Percentiles rank a stretch among this genome's conserved stretches.
These are phyloP conservation scores for Geotrichum carabidarum DNA, from an alignment of 1,139 yeast genomes.

Conservation along the genomic window DNA sequence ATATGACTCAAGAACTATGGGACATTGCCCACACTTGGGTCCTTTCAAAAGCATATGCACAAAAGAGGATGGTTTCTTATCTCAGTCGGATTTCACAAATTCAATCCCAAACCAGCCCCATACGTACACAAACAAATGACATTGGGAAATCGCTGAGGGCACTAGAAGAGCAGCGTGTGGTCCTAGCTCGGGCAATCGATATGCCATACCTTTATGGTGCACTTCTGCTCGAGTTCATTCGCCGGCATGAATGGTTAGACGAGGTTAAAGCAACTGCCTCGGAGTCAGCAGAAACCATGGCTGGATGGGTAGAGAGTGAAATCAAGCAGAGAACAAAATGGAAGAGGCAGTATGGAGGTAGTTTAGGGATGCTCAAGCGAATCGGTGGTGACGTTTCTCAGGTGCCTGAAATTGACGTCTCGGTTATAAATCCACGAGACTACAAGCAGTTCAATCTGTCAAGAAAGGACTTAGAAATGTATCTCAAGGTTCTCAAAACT, in stretches of 20 bases:
- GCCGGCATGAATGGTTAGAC: conserved; percentile 65
- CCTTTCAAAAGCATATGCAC: conserved; percentile 22
- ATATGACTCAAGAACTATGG: conserved; percentile 26
- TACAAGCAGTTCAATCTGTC: conserved; percentile 4
- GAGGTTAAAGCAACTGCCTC: conserved; percentile 49
- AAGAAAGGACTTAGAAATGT: conserved; percentile 15
- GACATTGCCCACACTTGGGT: conserved; percentile 22
- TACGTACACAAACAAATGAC: conserved; percentile 32
- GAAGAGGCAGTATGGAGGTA: conserved; percentile 53
- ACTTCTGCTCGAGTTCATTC: conserved; percentile 60
- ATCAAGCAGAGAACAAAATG: conserved; percentile 53
- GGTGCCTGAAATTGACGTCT: conserved; percentile 17
- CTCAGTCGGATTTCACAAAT: conserved; percentile 31
- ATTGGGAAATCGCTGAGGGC: conserved; percentile 36
- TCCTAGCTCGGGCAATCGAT: conserved; percentile 56
- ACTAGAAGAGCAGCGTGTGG: conserved; percentile 44
- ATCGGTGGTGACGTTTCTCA: conserved; percentile 16
- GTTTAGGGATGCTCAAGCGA: conserved; percentile 16
- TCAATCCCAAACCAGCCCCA: conserved; percentile 32
- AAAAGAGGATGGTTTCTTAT: conserved; percentile 22
- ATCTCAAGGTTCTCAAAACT: conserved; percentile 5
- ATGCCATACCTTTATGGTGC: conserved; percentile 79
- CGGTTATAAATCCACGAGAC: conserved; percentile 14
- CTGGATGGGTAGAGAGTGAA: conserved; percentile 57
- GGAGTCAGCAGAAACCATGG: conserved; percentile 55